Evolutionary conservation across 176 grass and related monocot genomes (phyloP).

Genomic region (Phoenix dactylifera): DNA sequence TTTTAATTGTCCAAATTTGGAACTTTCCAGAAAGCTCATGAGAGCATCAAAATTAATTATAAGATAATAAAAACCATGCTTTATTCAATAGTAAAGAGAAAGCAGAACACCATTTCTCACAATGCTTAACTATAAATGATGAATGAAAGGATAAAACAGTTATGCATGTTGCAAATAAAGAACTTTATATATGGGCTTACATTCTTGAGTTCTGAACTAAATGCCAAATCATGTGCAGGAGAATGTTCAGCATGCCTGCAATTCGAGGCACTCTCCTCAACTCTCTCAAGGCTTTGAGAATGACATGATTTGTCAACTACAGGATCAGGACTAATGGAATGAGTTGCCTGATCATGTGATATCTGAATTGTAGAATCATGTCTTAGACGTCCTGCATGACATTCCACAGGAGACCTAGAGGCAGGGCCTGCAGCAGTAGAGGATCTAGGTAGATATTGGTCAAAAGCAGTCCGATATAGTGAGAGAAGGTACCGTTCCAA

Average conservation of each 20-base stretch:
- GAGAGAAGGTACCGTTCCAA: slow-evolving; percentile 16
- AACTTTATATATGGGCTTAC: not conserved
- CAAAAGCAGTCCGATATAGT: slow-evolving; percentile 2
- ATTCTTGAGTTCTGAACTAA: not conserved
- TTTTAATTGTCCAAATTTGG: too few species aligned
- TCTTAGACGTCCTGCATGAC: not conserved
- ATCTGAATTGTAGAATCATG: slow-evolving; percentile 14
- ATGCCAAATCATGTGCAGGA: not conserved
- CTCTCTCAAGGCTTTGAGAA: slow-evolving; percentile 4
- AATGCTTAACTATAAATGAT: too few species aligned
- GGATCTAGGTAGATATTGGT: slow-evolving; percentile 14
- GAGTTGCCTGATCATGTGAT: slow-evolving; percentile 4
- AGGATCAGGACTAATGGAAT: not conserved
- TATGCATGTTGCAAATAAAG: not conserved
- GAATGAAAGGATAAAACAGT: not conserved
- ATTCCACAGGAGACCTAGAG: not conserved
- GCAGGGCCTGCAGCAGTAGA: not conserved
- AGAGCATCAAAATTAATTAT: too few species aligned
- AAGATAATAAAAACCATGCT: too few species aligned
- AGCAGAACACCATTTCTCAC: too few species aligned
- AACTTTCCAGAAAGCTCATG: too few species aligned
- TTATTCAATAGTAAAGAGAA: too few species aligned
- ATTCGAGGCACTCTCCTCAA: not conserved
- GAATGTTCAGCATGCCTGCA: slow-evolving; percentile 3
- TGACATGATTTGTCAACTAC: slow-evolving; percentile 4